phyloP scores from a whole-genome alignment of 1,284 basidiomycete species.

The Rhodotorula sp. region DNA sequence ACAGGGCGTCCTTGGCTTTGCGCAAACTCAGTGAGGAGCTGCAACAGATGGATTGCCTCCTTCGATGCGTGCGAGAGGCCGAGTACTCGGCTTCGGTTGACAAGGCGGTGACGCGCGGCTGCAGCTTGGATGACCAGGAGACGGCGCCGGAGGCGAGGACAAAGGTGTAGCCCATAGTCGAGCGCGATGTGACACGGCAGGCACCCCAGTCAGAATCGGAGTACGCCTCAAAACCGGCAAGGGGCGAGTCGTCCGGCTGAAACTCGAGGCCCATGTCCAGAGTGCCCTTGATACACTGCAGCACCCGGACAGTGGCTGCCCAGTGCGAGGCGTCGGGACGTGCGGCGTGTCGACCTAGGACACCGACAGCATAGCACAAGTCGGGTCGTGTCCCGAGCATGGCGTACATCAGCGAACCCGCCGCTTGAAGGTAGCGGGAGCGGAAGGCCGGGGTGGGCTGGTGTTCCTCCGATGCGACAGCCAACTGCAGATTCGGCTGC shows the following conservation, averaged over 20 bases:
- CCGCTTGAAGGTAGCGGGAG: slow-evolving; percentile 13
- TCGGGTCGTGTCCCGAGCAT: slow-evolving; percentile 48
- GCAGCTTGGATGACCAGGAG: neutral
- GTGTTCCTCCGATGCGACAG: neutral
- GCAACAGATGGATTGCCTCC: slow-evolving; percentile 51
- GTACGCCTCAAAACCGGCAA: slow-evolving; percentile 18
- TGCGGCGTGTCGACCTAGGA: slow-evolving; percentile 46
- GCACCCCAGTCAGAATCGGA: slow-evolving; percentile 17
- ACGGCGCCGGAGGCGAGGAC: neutral
- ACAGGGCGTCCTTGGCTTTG: slow-evolving; percentile 13
- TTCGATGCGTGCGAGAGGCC: slow-evolving; percentile 54
- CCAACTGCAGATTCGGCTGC: slow-evolving; percentile 16
- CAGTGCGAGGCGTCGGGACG: slow-evolving; percentile 44
- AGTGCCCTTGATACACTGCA: slow-evolving; percentile 49
- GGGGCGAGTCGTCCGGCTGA: slow-evolving; percentile 6
- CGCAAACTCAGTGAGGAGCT: slow-evolving; percentile 43
- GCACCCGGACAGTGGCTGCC: slow-evolving; percentile 44
- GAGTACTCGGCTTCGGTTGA: slow-evolving; percentile 44
- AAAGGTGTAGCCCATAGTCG: neutral
- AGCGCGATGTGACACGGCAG: neutral
- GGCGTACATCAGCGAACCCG: slow-evolving; percentile 49
- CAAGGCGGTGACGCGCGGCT: neutral
- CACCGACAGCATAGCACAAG: slow-evolving; percentile 45
- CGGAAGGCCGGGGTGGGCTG: neutral
- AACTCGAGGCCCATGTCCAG: slow-evolving; percentile 36